These are phyloP conservation scores for Daldinia sp. DNA, from an alignment of 2,329 filamentous ascomycete genomes.

Conservation along the genomic window DNA sequence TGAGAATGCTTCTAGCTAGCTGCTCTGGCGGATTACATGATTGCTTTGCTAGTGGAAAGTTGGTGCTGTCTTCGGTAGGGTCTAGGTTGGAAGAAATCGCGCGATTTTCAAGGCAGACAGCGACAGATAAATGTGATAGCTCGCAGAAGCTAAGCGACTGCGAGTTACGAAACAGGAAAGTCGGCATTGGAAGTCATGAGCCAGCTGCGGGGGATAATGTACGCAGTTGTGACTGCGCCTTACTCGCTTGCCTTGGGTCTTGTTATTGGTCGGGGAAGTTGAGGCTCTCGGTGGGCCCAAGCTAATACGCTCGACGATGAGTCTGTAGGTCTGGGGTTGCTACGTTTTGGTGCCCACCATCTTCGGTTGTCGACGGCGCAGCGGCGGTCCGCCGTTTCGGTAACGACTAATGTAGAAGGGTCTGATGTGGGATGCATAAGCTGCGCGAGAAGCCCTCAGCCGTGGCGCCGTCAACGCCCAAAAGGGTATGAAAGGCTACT, in stretches of 20 bases:
- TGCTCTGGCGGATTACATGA: neutral
- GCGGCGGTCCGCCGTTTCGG: constrained; percentile 2
- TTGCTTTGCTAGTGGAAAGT: neutral
- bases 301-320: neutral
- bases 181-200: neutral
- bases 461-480: neutral
- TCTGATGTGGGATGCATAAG: neutral
- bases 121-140: neutral
- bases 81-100: neutral
- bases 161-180: neutral
- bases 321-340: neutral
- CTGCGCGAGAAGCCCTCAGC: neutral
- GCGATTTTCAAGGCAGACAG: neutral
- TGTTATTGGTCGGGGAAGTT: neutral
- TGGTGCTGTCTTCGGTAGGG: neutral
- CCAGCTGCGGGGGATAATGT: neutral
- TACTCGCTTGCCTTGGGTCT: neutral
- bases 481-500: neutral
- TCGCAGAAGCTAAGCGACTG: neutral
- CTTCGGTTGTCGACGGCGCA: neutral
- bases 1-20: neutral
- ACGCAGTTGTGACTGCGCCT: neutral
- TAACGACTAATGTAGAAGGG: neutral
- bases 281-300: neutral
- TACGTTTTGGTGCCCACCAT: neutral